These are phyloP conservation scores for Xylaria sp. DNA, from an alignment of 2,329 filamentous ascomycete genomes.

Conservation along the genomic window DNA sequence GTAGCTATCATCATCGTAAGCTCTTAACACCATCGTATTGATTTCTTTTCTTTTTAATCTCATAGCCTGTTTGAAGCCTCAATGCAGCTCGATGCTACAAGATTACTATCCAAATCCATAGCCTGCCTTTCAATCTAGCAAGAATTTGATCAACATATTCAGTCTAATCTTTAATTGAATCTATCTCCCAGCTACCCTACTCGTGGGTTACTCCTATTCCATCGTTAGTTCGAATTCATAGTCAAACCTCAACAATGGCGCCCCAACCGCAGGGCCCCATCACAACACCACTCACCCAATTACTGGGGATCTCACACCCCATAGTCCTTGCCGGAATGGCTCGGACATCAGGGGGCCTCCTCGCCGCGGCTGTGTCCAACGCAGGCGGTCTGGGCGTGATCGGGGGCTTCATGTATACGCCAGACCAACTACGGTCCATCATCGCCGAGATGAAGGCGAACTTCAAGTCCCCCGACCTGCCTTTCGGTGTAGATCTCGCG, in stretches of 20 bases:
- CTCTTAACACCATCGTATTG: too few species aligned
- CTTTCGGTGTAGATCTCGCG: slow-evolving; percentile 92
- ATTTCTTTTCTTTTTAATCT: neutral
- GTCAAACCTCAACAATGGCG: slow-evolving; percentile 50
- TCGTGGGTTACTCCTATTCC: neutral
- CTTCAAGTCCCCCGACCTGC: slow-evolving; percentile 72
- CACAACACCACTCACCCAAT: slow-evolving; percentile 78
- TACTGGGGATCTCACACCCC: slow-evolving; percentile 87
- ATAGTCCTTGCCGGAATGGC: slow-evolving; percentile 96
- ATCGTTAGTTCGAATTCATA: neutral
- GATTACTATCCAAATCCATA: neutral
- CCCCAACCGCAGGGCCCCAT: slow-evolving; percentile 62
- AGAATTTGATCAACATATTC: neutral
- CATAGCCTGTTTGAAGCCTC: neutral
- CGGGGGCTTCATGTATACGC: slow-evolving; percentile 77
- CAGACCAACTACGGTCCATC: slow-evolving; percentile 78
- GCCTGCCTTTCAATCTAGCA: neutral
- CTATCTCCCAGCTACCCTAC: neutral
- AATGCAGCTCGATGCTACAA: neutral
- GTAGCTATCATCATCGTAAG: neutral
- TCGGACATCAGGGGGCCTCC: slow-evolving; percentile 77
- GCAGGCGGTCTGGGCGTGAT: slow-evolving; percentile 85
- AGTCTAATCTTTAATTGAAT: neutral
- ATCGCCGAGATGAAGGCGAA: slow-evolving; percentile 86
- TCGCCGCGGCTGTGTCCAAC: slow-evolving; percentile 89